Conservation (phyloP, 73 alveolate species). For the Tetrahymena elliotti region DNA sequence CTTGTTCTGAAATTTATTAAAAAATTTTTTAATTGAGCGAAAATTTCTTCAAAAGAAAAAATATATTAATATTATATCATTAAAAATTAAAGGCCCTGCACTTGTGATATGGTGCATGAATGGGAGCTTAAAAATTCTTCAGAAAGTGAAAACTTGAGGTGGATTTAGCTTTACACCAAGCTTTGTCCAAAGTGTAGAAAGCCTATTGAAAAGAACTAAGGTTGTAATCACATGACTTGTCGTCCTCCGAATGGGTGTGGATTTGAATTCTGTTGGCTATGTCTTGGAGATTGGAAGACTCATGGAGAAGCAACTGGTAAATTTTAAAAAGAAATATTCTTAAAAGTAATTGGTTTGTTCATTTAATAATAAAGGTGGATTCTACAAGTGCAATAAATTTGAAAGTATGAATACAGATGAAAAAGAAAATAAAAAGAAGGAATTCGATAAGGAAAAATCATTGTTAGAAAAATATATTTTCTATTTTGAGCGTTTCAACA, state of each 20-base stretch:
- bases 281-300: slow-evolving; percentile 18
- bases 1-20: not conserved
- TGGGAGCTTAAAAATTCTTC: slow-evolving; percentile 71
- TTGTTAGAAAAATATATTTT: not conserved
- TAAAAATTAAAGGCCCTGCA: slow-evolving; percentile 54
- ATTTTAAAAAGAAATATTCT: not conserved
- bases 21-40: not conserved
- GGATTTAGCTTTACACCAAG: slow-evolving; percentile 44
- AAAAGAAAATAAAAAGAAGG: not conserved
- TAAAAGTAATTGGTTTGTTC: not conserved
- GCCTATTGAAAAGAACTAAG: slow-evolving; percentile 27
- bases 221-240: slow-evolving; percentile 44
- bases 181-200: slow-evolving; percentile 32
- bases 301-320: slow-evolving; percentile 23
- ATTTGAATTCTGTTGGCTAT: slow-evolving; percentile 28
- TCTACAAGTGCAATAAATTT: slow-evolving; percentile 33
- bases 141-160: slow-evolving; percentile 67
- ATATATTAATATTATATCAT: too few relatives aligned
- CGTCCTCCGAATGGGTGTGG: slow-evolving; percentile 39
- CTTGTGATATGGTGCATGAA: slow-evolving; percentile 52
- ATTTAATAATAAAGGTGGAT: slow-evolving; percentile 3
- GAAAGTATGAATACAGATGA: not conserved
- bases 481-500: slow-evolving; percentile 7
- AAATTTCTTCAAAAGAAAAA: not conserved
- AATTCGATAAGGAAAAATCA: not conserved